These are phyloP conservation scores for Hydnum rufescens DNA, from an alignment of 768 basidiomycete genomes.

Conservation along the genomic window DNA sequence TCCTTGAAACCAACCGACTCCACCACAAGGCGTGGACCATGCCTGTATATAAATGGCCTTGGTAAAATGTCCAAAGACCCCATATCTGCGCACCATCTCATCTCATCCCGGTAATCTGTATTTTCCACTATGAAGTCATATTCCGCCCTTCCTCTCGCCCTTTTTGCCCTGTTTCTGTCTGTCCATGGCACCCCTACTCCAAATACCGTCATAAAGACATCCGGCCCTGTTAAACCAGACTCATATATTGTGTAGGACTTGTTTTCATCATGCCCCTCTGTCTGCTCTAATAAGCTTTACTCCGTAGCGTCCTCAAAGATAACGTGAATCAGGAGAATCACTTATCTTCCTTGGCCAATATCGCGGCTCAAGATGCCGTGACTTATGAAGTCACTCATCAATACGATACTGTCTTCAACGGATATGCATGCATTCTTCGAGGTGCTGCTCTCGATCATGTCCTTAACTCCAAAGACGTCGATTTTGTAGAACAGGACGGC, in stretches of 20 bases:
- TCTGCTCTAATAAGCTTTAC: neutral
- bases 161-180: too few relatives aligned
- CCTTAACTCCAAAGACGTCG: conserved; percentile 4
- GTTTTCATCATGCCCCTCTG: neutral
- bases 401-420: conserved; percentile 8
- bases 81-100: too few relatives aligned
- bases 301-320: conserved; percentile 1
- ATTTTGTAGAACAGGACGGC: conserved; percentile 5
- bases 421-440: conserved; percentile 2
- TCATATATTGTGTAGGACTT: conserved; percentile 6
- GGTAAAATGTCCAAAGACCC: too few relatives aligned
- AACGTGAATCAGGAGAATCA: neutral
- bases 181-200: too few relatives aligned
- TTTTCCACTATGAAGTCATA: too few relatives aligned
- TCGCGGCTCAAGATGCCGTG: neutral
- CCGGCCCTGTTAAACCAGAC: conserved; percentile 5
- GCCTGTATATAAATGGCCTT: too few relatives aligned
- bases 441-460: neutral
- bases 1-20: too few relatives aligned
- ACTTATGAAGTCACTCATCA: conserved; percentile 6
- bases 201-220: too few relatives aligned
- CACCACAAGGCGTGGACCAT: too few relatives aligned
- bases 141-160: too few relatives aligned
- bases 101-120: too few relatives aligned
- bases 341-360: neutral